A percentile compares a stretch with the other conserved stretches of the same genome.
Conservation (phyloP, 257 asterid genomes). For the Rhazya stricta region DNA sequence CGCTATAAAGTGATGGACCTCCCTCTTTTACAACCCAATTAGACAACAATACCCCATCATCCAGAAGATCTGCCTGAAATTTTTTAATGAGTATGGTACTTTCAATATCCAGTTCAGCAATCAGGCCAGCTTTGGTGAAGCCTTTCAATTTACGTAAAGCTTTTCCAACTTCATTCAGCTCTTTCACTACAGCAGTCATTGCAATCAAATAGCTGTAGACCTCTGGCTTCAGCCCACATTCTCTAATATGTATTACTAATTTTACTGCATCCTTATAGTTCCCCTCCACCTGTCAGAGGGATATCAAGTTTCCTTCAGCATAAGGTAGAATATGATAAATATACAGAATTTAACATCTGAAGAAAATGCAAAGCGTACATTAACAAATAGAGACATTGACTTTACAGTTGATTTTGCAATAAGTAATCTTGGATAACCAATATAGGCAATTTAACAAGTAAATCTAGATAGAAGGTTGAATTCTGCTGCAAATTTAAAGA, state of each 20-base stretch:
- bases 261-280: slow-evolving; percentile 66
- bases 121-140: slow-evolving; percentile 50
- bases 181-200: slow-evolving; percentile 91
- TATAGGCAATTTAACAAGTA: background rate
- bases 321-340: background rate
- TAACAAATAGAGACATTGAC: background rate
- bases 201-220: slow-evolving; percentile 83
- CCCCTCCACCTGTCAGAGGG: slow-evolving; percentile 66
- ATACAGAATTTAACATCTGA: background rate
- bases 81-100: slow-evolving; percentile 43
- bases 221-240: slow-evolving; percentile 73
- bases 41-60: slow-evolving; percentile 55
- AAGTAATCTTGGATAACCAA: background rate
- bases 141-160: slow-evolving; percentile 68
- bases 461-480: background rate
- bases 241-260: slow-evolving; percentile 64
- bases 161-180: slow-evolving; percentile 82
- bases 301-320: background rate
- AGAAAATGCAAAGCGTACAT: background rate
- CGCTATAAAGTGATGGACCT: slow-evolving; percentile 51
- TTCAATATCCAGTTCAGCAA: slow-evolving; percentile 54
- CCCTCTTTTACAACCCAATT: slow-evolving; percentile 62
- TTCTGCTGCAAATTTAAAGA: background rate
- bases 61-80: slow-evolving; percentile 59
- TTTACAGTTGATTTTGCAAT: too few relatives aligned